Evolutionary conservation across 225 moss, liverwort and hornwort species (phyloP), one percentile per base, ranked within the genome.

Genomic region (Polytrichum commune): DNA sequence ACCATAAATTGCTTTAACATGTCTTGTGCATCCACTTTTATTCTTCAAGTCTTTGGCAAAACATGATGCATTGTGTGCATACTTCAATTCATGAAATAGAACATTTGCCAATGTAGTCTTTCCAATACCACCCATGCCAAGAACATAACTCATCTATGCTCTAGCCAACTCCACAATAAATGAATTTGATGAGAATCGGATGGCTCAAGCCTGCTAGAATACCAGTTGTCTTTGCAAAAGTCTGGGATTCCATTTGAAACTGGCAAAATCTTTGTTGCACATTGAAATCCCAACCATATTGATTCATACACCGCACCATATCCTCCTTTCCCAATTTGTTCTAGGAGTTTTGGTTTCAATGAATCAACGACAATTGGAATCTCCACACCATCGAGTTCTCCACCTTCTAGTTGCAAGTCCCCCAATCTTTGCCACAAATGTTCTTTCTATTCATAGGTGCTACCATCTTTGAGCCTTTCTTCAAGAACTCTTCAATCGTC

Each of bases 121-220:
- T n/a, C n/a, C n/a, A n/a, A n/a, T n/a, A n/a, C n/a, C n/a, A n/a
- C n/a, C n/a, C n/a, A n/a, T n/a, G n/a, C n/a, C 0, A 2, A 33
- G 33, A 33, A 33, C 8, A 33, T 19, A n/a, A 57, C 19, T 57
- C 57, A 0, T n/a, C 7, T 19, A 22, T 29, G 3, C 66, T 63
- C 18, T 20, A 8, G 9, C 32, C 24, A 64, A 5, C 64, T 19
- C 78, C 73, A 60, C 73, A 65, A 30, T 69, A 74, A 30, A 73
- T 33, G 18, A 69, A 78, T 58, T 72, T 78, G 24, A 78, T 65
- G 25, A 78, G 63, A 16, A 10, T 27, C 6, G 73, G 78, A 65
- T 73, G 72, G 25, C 65, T 78, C 38, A 69, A 60, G 33, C 38
- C 5, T 19, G 58, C 64, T 10, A 73, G 19, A 55, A 78, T 69